phyloP scores from a whole-genome alignment of 768 basidiomycete species.

The Leucogyrophana mollusca region DNA sequence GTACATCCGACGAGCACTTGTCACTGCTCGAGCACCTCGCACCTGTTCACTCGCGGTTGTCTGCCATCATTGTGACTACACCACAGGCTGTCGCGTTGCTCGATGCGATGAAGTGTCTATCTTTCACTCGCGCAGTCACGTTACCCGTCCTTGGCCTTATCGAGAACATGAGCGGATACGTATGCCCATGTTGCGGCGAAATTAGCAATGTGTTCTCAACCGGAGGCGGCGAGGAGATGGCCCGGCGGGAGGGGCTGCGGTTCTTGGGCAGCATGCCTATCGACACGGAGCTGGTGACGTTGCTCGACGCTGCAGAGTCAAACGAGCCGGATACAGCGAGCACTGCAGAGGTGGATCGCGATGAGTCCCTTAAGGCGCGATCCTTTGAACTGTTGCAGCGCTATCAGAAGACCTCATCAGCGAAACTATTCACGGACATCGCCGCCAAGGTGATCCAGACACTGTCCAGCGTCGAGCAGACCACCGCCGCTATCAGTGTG shows the following conservation, averaged over 20 bases:
- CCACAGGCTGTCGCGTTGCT: constrained; percentile 95
- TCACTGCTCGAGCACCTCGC: constrained; percentile 93
- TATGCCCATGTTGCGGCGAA: constrained; percentile 96
- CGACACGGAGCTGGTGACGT: constrained; percentile 84
- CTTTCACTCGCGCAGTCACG: constrained; percentile 86
- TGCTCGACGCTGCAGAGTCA: constrained; percentile 70
- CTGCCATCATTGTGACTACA: constrained; percentile 91
- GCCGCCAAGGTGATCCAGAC: constrained; percentile 40
- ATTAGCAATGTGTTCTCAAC: constrained; percentile 93
- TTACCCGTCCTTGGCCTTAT: constrained; percentile 89
- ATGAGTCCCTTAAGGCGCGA: constrained; percentile 20
- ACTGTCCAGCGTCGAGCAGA: constrained; percentile 17
- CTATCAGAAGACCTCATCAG: constrained; percentile 70
- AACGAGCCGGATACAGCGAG: constrained; percentile 14
- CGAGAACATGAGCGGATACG: constrained; percentile 99
- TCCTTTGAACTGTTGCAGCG: constrained; percentile 54
- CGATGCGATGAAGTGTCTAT: constrained; percentile 95
- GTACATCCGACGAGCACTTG: constrained; percentile 98
- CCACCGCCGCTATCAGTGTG: not conserved
- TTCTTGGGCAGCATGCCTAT: constrained; percentile 92
- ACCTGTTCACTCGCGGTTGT: constrained; percentile 73
- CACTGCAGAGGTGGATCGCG: constrained; percentile 15
- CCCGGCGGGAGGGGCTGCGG: constrained; percentile 62
- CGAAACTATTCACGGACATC: constrained; percentile 65
- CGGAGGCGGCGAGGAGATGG: constrained; percentile 91